These are phyloP conservation scores for Curvularia sp. DNA, from an alignment of 2,329 filamentous ascomycete genomes.

Conservation along the genomic window DNA sequence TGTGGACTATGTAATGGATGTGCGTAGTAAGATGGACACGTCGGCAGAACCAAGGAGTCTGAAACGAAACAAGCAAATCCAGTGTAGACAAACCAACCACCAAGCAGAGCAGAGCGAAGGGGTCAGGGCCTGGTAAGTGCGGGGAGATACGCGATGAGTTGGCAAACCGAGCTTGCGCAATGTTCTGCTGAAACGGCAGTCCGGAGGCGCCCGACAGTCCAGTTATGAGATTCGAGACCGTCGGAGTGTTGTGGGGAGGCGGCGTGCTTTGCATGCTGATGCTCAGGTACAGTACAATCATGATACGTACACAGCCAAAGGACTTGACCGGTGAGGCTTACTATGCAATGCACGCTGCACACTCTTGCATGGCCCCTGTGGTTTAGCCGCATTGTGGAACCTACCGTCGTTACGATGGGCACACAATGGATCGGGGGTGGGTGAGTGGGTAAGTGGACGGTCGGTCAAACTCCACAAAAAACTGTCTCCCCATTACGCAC, in stretches of 20 bases:
- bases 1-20: neutral
- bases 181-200: constrained; percentile 8
- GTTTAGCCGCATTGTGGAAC: constrained; percentile 18
- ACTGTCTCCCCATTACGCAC: constrained; percentile 13
- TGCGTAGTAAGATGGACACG: constrained; percentile 7
- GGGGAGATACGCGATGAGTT: constrained; percentile 14
- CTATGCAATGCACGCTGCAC: constrained; percentile 29
- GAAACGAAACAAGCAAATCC: neutral
- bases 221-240: constrained; percentile 15
- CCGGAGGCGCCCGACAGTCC: constrained; percentile 12
- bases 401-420: constrained; percentile 20
- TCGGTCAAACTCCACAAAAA: constrained; percentile 33
- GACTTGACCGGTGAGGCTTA: constrained; percentile 37
- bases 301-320: neutral
- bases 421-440: neutral
- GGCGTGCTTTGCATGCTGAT: neutral
- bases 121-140: constrained; percentile 12
- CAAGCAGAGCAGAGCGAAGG: neutral
- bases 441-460: constrained; percentile 5
- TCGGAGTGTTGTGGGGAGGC: constrained; percentile 11
- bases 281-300: neutral
- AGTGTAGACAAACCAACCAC: neutral
- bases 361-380: constrained; percentile 15
- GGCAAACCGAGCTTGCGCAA: constrained; percentile 18
- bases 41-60: neutral